A percentile compares a stretch with the other conserved stretches of the same genome.
Evolutionary conservation across 768 basidiomycete species (phyloP).

Genomic region (Rhodosporidiobolus sp.): DNA sequence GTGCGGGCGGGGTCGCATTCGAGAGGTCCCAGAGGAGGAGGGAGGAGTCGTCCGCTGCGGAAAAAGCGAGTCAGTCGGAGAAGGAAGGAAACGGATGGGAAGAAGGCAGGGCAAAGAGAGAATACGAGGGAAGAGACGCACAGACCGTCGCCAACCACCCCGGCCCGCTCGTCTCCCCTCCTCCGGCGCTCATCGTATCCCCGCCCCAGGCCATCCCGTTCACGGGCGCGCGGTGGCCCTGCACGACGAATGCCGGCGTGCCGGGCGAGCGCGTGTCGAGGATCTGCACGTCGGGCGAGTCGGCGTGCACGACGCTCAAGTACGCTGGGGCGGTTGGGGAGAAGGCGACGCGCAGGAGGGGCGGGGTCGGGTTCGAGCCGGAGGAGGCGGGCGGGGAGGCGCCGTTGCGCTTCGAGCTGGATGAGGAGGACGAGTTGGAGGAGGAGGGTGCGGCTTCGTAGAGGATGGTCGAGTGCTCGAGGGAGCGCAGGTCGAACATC

Average conservation of each 20-base stretch:
- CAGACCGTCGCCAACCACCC: slow-evolving; percentile 55
- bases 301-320: slow-evolving; percentile 95
- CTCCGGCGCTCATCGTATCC: slow-evolving; percentile 50
- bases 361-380: slow-evolving; percentile 59
- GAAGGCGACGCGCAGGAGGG: slow-evolving; percentile 82
- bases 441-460: slow-evolving; percentile 62
- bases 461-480: slow-evolving; percentile 96
- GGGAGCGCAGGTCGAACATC: slow-evolving; percentile 90
- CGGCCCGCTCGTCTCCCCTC: slow-evolving; percentile 79
- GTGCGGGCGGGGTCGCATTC: slow-evolving; percentile 55
- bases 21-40: slow-evolving; percentile 89
- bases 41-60: slow-evolving; percentile 84
- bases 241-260: slow-evolving; percentile 85
- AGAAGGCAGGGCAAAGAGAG: neutral
- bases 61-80: neutral
- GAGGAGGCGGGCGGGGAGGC: slow-evolving; percentile 5
- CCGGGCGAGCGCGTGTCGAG: slow-evolving; percentile 97
- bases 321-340: slow-evolving; percentile 89
- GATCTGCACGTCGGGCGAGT: slow-evolving; percentile 82
- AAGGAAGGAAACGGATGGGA: neutral
- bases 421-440: slow-evolving; percentile 12
- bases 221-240: slow-evolving; percentile 74
- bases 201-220: slow-evolving; percentile 90
- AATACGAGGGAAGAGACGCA: no score
- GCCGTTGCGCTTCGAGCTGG: slow-evolving; percentile 23